Conservation (phyloP, 1,284 basidiomycete species). For the Marasmius oreades region DNA sequence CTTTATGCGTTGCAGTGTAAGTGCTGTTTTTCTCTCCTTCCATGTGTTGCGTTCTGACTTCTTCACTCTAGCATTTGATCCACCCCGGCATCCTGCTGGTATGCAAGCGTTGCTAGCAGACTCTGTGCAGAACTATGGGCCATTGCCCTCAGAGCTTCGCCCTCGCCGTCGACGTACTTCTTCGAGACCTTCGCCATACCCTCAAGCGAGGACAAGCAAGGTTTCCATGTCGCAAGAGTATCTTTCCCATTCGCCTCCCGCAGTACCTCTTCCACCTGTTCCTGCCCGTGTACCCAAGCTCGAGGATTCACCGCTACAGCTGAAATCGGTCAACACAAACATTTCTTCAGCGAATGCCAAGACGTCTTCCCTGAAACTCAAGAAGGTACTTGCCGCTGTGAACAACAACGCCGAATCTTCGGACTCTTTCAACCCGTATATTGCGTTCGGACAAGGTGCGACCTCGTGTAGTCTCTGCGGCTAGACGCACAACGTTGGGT, state of each 20-base stretch:
- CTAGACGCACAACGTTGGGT: constrained; percentile 54
- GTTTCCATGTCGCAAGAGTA: constrained; percentile 41
- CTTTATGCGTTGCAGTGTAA: constrained; percentile 68
- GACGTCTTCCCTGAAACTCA: background rate
- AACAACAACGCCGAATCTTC: constrained; percentile 8
- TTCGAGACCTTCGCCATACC: constrained; percentile 72
- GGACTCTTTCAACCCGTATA: constrained; percentile 18
- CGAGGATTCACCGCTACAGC: constrained; percentile 16
- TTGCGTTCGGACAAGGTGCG: constrained; percentile 37
- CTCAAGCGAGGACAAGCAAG: constrained; percentile 41
- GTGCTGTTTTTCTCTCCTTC: constrained; percentile 24
- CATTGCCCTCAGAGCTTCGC: constrained; percentile 65
- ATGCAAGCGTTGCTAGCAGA: constrained; percentile 74
- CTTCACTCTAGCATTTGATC: constrained; percentile 56
- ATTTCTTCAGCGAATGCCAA: constrained; percentile 1
- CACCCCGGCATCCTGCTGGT: constrained; percentile 56
- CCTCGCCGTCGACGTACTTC: constrained; percentile 55
- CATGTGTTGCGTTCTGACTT: constrained; percentile 10
- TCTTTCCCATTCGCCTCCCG: constrained; percentile 21
- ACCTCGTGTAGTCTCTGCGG: constrained; percentile 50
- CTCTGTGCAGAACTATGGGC: constrained; percentile 64
- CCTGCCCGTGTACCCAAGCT: constrained; percentile 27
- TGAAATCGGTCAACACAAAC: constrained; percentile 23
- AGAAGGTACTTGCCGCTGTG: constrained; percentile 1
- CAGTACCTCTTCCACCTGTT: constrained; percentile 20